Conservation (phyloP, 352 stramenopile species). For the Pythium phragmiticola region DNA sequence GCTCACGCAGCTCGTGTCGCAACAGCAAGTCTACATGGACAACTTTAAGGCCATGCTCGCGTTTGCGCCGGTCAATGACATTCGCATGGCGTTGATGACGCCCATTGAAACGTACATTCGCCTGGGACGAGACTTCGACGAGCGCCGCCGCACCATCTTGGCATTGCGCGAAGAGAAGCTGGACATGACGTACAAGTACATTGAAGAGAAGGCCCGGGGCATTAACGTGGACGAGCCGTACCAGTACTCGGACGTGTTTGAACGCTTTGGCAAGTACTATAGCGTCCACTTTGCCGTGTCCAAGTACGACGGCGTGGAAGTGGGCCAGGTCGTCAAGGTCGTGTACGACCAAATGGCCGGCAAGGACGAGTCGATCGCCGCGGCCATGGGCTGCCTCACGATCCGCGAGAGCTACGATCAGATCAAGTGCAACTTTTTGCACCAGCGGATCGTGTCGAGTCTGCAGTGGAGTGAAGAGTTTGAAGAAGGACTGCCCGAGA, state of each 20-base stretch:
- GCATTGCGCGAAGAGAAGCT: constrained; percentile 71
- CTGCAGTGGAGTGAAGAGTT: constrained; percentile 59
- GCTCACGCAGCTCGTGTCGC: constrained; percentile 53
- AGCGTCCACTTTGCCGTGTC: constrained; percentile 74
- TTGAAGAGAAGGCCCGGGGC: constrained; percentile 63
- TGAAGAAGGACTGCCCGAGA: constrained; percentile 48
- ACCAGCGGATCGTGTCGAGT: constrained; percentile 75
- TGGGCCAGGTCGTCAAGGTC: constrained; percentile 59
- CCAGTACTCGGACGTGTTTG: constrained; percentile 77
- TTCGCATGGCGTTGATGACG: constrained; percentile 74
- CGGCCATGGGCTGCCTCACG: constrained; percentile 57
- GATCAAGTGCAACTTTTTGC: constrained; percentile 81
- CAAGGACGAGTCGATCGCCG: constrained; percentile 54
- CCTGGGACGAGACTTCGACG: constrained; percentile 55
- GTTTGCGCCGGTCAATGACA: constrained; percentile 71
- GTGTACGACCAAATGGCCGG: constrained; percentile 75
- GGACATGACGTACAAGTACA: constrained; percentile 78
- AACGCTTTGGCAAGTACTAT: constrained; percentile 82
- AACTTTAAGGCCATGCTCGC: constrained; percentile 80
- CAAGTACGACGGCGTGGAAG: constrained; percentile 64
- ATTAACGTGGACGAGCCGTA: constrained; percentile 61
- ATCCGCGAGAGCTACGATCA: constrained; percentile 72
- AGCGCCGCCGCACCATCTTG: constrained; percentile 59
- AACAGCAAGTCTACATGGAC: constrained; percentile 72
- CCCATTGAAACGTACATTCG: constrained; percentile 79